phyloP scores from a whole-genome alignment of 73 alveolate genomes.

The Blepharisma stoltei region DNA sequence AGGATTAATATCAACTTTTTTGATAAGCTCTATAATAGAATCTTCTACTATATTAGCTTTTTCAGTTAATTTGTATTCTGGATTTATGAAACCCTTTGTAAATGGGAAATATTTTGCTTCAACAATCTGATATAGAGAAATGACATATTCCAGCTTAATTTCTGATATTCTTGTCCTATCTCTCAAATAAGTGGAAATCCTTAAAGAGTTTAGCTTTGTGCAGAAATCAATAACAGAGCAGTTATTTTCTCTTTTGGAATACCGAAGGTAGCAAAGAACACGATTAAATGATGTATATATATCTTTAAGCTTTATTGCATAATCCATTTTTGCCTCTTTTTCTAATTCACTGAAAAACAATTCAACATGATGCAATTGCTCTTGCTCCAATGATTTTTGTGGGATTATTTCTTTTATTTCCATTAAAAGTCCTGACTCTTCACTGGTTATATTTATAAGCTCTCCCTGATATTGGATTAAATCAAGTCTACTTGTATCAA shows the following conservation, averaged over 20 bases:
- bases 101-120: background rate
- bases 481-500: background rate
- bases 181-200: too few species aligned
- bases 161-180: background rate
- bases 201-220: background rate
- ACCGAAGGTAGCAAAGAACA: background rate
- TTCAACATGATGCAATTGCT: background rate
- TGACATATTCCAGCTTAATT: background rate
- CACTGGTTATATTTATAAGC: background rate
- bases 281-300: background rate
- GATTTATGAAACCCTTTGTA: too few species aligned
- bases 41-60: too few species aligned
- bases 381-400: background rate
- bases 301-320: background rate
- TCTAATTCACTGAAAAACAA: background rate
- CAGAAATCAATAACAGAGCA: background rate
- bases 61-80: too few species aligned
- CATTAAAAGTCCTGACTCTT: background rate
- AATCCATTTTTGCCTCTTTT: background rate
- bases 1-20: too few species aligned
- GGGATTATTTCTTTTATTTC: constrained; percentile 6
- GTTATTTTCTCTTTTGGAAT: background rate
- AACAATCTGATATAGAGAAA: background rate
- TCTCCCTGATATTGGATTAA: background rate
- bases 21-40: too few species aligned